phyloP scores from a whole-genome alignment of 148 eudicot species.

The Oxyria digyna region DNA sequence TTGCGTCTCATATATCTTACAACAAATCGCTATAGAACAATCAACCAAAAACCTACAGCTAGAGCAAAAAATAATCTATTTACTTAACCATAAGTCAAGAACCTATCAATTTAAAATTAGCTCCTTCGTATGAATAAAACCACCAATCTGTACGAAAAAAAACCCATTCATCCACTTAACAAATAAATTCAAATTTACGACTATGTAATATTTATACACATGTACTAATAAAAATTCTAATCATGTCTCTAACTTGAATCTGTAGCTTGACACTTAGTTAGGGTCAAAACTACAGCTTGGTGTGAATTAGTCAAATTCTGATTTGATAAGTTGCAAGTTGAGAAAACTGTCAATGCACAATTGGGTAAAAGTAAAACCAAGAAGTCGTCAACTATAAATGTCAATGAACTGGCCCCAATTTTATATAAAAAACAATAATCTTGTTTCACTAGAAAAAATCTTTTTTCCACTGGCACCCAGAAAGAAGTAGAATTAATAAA shows the following conservation, averaged over 20 bases:
- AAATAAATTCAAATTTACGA: background rate
- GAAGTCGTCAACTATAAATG: background rate
- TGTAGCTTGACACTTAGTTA: background rate
- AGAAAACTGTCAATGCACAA: background rate
- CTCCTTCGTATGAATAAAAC: too few species aligned
- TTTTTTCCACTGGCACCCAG: background rate
- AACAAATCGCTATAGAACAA: background rate
- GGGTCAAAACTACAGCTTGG: background rate
- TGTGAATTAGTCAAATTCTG: background rate
- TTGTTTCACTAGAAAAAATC: background rate
- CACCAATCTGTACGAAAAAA: too few species aligned
- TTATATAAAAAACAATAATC: background rate
- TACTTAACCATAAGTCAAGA: too few species aligned
- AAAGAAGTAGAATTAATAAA: background rate
- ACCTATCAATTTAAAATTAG: too few species aligned
- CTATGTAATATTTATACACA: too few species aligned
- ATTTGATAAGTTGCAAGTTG: background rate
- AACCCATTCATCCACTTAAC: background rate
- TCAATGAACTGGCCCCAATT: background rate
- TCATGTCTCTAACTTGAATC: background rate
- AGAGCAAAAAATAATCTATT: too few species aligned
- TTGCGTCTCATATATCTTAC: background rate
- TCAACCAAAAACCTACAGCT: background rate
- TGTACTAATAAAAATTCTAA: too few species aligned
- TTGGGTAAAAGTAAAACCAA: background rate